These are phyloP conservation scores for Conoideocrella luteorostrata DNA, from an alignment of 2,329 filamentous ascomycete species.

Conservation along the genomic window DNA sequence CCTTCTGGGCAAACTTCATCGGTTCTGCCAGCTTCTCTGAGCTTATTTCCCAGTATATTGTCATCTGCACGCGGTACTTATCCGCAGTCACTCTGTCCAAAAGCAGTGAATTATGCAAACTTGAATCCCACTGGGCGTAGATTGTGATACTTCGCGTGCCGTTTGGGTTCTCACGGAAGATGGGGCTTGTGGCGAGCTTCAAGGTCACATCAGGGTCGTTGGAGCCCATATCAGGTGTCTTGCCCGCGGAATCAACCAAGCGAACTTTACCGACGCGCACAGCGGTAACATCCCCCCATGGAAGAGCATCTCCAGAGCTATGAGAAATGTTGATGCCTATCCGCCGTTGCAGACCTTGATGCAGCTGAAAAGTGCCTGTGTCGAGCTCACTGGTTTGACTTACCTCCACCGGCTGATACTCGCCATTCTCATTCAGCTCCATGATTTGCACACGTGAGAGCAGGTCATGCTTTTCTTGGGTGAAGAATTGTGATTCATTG, in stretches of 20 bases:
- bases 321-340: slow-evolving; percentile 86
- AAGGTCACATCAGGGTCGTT: slow-evolving; percentile 68
- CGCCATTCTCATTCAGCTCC: slow-evolving; percentile 84
- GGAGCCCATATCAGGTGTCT: slow-evolving; percentile 71
- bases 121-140: slow-evolving; percentile 94
- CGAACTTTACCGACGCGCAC: slow-evolving; percentile 76
- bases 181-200: slow-evolving; percentile 69
- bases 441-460: slow-evolving; percentile 83
- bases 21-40: slow-evolving; percentile 81
- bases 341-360: slow-evolving; percentile 86
- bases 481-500: slow-evolving; percentile 86
- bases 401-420: slow-evolving; percentile 89
- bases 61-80: slow-evolving; percentile 84
- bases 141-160: slow-evolving; percentile 83
- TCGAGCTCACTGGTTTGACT: slow-evolving; percentile 80
- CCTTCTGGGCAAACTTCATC: slow-evolving; percentile 77
- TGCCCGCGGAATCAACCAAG: slow-evolving; percentile 77
- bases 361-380: slow-evolving; percentile 85
- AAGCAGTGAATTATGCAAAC: slow-evolving; percentile 81
- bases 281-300: slow-evolving; percentile 77
- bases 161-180: slow-evolving; percentile 79
- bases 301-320: slow-evolving; percentile 78
- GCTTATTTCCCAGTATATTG: slow-evolving; percentile 76
- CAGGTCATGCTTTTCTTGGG: slow-evolving; percentile 88
- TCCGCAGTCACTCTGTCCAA: slow-evolving; percentile 93